Evolutionary conservation across 108 stramenopile species (phyloP).

Genomic region (Skeletonema costatum): DNA sequence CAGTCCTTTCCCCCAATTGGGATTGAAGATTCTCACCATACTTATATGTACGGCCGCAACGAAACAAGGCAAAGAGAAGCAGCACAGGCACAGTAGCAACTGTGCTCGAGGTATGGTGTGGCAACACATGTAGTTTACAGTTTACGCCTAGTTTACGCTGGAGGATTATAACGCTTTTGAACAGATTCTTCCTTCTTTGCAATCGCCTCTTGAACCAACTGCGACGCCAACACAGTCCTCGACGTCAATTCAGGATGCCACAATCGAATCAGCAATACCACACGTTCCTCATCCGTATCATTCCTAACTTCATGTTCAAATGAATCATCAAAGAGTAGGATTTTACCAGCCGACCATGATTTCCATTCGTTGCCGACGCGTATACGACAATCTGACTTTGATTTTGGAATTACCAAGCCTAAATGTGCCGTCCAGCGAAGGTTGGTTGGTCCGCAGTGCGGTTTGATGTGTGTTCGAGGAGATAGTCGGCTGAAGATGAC

Average conservation of each 20-base stretch:
- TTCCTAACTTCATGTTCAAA: conserved; percentile 85
- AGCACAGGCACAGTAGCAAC: too few species aligned
- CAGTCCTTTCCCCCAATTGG: too few species aligned
- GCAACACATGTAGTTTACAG: too few species aligned
- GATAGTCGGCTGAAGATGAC: conserved; percentile 79
- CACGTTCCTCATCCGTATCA: conserved; percentile 59
- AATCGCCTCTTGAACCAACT: conserved; percentile 17
- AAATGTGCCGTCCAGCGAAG: conserved; percentile 81
- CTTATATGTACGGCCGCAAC: too few species aligned
- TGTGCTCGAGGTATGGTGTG: too few species aligned
- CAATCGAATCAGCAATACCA: conserved; percentile 68
- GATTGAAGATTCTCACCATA: too few species aligned
- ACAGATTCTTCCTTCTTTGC: conserved; percentile 28
- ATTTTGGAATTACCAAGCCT: conserved; percentile 64
- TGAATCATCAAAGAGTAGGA: conserved; percentile 85
- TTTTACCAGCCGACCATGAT: conserved; percentile 66
- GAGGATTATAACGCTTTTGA: conserved; percentile 18
- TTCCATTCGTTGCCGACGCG: conserved; percentile 71
- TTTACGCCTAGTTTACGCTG: neutral
- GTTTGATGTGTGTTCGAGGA: conserved; percentile 55
- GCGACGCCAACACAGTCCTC: conserved; percentile 1
- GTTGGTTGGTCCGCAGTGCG: conserved; percentile 81
- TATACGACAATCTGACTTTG: conserved; percentile 45
- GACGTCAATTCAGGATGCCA: conserved; percentile 73
- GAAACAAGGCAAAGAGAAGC: too few species aligned